These are phyloP conservation scores for Solanum lignicaule DNA, from an alignment of 257 asterid genomes.

Conservation along the genomic window DNA sequence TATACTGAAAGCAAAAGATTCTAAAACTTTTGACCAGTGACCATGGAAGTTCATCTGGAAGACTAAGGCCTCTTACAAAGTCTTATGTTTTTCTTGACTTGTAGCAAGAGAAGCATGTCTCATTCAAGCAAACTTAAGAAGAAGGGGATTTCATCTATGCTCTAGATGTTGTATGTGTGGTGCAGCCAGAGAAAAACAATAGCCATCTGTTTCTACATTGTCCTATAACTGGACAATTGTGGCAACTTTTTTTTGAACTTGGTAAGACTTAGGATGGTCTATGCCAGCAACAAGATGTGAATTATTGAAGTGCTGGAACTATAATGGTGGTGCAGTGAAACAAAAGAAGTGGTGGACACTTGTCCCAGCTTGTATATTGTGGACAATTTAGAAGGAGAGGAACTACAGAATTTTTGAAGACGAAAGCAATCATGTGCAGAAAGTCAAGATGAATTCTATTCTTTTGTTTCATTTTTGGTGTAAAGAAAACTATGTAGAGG, in stretches of 20 bases:
- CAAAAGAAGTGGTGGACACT: background rate
- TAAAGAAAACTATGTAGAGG: background rate
- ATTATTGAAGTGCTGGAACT: background rate
- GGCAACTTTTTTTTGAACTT: background rate
- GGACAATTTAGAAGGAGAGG: background rate
- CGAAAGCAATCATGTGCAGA: background rate
- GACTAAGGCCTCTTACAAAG: background rate
- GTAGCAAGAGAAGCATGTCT: background rate
- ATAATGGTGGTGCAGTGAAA: background rate
- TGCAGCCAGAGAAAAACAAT: background rate
- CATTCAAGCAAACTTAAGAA: background rate
- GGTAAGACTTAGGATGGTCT: background rate
- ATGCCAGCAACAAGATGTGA: background rate
- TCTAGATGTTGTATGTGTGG: background rate
- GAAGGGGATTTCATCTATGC: background rate
- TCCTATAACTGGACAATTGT: background rate
- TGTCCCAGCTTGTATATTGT: background rate
- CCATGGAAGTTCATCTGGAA: background rate
- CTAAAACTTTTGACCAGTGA: background rate
- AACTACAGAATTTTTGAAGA: background rate
- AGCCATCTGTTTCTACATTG: background rate
- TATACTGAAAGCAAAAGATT: background rate
- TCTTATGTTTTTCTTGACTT: background rate
- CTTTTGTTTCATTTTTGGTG: background rate
- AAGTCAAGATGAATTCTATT: background rate